Percentiles rank a stretch among this genome's conserved stretches.
phyloP scores from a whole-genome alignment of 2,329 filamentous ascomycete species.

The Akanthomyces lecanii region DNA sequence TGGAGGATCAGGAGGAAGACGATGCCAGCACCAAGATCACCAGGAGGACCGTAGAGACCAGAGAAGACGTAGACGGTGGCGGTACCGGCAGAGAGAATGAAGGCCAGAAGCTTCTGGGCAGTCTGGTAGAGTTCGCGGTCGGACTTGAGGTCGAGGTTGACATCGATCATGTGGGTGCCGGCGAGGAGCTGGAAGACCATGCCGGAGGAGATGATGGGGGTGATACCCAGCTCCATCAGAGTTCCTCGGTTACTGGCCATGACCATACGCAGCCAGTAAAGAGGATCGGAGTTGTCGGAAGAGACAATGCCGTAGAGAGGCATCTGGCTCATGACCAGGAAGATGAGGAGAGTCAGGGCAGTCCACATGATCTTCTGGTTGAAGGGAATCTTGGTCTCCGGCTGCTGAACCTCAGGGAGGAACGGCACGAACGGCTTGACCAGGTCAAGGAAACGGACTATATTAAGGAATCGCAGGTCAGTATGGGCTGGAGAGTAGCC shows the following conservation, averaged over 20 bases:
- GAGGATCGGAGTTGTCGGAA: slow-evolving; percentile 93
- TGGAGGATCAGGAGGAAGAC: slow-evolving; percentile 98
- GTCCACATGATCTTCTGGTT: slow-evolving; percentile 98
- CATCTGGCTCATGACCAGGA: slow-evolving; percentile 99
- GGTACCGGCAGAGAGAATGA: slow-evolving; percentile 95
- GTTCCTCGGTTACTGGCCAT: slow-evolving; percentile 97
- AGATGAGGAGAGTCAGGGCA: slow-evolving; percentile 90
- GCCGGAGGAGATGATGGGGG: slow-evolving; percentile 97
- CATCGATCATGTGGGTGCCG: slow-evolving; percentile 98
- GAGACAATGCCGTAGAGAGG: slow-evolving; percentile 98
- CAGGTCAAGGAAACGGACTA: slow-evolving; percentile 98
- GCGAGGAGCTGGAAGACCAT: slow-evolving; percentile 99
- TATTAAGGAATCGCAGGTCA: slow-evolving; percentile 24
- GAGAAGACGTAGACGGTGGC: slow-evolving; percentile 98
- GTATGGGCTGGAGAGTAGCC: slow-evolving; percentile 19
- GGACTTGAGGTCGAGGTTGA: slow-evolving; percentile 99
- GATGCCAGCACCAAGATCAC: slow-evolving; percentile 94
- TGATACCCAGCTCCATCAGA: slow-evolving; percentile 93
- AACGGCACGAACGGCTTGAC: slow-evolving; percentile 99
- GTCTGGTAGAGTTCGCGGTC: slow-evolving; percentile 99
- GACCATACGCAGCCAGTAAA: slow-evolving; percentile 99
- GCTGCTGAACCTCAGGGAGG: slow-evolving; percentile 97
- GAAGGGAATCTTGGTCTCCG: slow-evolving; percentile 98
- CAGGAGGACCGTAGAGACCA: slow-evolving; percentile 93
- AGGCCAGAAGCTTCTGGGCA: slow-evolving; percentile 96